Conservation (phyloP, 1,139 yeast species). For the Debaryomycetaceae sp. region DNA sequence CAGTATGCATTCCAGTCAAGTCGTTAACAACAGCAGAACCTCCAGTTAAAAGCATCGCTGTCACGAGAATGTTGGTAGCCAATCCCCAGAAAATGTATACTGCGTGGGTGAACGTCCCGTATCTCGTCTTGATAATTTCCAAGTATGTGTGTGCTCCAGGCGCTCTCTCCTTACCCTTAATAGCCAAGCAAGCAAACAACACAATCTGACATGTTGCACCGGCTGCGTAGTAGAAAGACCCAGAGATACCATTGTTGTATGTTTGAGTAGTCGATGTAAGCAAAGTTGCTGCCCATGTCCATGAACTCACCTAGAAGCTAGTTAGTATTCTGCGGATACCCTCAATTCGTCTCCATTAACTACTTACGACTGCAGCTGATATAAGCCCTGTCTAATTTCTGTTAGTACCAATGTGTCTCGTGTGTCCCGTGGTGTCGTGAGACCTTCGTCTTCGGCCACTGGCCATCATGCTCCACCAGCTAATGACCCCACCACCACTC, state of each 20-base stretch:
- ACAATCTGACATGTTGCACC: slow-evolving; percentile 55
- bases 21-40: slow-evolving; percentile 78
- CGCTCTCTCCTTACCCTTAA: slow-evolving; percentile 54
- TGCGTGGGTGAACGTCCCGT: slow-evolving; percentile 57
- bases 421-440: background rate
- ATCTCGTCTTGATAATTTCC: slow-evolving; percentile 51
- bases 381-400: slow-evolving; percentile 55
- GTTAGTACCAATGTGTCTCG: background rate
- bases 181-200: slow-evolving; percentile 50
- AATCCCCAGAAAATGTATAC: slow-evolving; percentile 74
- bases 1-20: slow-evolving; percentile 78
- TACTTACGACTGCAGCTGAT: slow-evolving; percentile 62
- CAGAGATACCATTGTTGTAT: slow-evolving; percentile 69
- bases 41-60: slow-evolving; percentile 84
- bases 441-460: too few species aligned
- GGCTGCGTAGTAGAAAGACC: slow-evolving; percentile 50
- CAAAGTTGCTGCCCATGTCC: slow-evolving; percentile 94
- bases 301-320: slow-evolving; percentile 56
- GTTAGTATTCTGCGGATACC: background rate
- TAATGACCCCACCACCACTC: too few species aligned
- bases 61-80: slow-evolving; percentile 82
- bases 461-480: too few species aligned
- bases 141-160: slow-evolving; percentile 58
- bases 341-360: background rate
- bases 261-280: slow-evolving; percentile 76